Evolutionary conservation across 1,139 yeast genomes (phyloP).

Genomic region (Starmera stellimalicola): DNA sequence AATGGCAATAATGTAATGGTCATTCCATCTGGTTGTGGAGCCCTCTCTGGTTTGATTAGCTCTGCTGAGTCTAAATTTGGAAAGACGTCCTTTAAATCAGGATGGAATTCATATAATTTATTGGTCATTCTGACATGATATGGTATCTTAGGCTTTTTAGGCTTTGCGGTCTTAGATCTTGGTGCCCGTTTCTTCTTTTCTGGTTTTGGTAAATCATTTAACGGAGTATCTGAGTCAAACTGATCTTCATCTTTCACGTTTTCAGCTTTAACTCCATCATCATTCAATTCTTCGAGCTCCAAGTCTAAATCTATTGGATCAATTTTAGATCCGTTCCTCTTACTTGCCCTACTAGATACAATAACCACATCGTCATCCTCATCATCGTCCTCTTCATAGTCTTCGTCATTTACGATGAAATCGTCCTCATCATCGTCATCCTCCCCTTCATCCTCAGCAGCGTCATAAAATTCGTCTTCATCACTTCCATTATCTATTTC

Average conservation of each 20-base stretch:
- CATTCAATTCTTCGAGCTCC: slow-evolving; percentile 11
- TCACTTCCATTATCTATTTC: slow-evolving; percentile 24
- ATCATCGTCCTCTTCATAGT: slow-evolving; percentile 11
- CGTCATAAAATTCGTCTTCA: no score
- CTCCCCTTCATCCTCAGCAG: slow-evolving; percentile 19
- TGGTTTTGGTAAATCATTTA: slow-evolving; percentile 13
- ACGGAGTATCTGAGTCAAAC: slow-evolving; percentile 12
- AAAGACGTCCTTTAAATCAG: slow-evolving; percentile 65
- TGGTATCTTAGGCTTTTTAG: slow-evolving; percentile 50
- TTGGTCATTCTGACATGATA: slow-evolving; percentile 60
- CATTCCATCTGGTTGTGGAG: slow-evolving; percentile 76
- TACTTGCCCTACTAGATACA: slow-evolving; percentile 3
- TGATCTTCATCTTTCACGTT: background rate
- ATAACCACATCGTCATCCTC: slow-evolving; percentile 16
- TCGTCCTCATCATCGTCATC: slow-evolving; percentile 22
- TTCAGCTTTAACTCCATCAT: slow-evolving; percentile 1
- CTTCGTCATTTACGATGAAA: no score
- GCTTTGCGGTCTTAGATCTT: slow-evolving; percentile 23
- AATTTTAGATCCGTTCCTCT: slow-evolving; percentile 1
- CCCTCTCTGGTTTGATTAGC: slow-evolving; percentile 43
- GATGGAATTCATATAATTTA: slow-evolving; percentile 64
- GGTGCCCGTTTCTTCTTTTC: slow-evolving; percentile 13
- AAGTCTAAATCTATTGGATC: slow-evolving; percentile 11
- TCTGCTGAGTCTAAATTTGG: slow-evolving; percentile 47
- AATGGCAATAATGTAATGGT: slow-evolving; percentile 70